These are phyloP conservation scores for Fusarium nygamai DNA, from an alignment of 2,329 filamentous ascomycete genomes.

Conservation along the genomic window DNA sequence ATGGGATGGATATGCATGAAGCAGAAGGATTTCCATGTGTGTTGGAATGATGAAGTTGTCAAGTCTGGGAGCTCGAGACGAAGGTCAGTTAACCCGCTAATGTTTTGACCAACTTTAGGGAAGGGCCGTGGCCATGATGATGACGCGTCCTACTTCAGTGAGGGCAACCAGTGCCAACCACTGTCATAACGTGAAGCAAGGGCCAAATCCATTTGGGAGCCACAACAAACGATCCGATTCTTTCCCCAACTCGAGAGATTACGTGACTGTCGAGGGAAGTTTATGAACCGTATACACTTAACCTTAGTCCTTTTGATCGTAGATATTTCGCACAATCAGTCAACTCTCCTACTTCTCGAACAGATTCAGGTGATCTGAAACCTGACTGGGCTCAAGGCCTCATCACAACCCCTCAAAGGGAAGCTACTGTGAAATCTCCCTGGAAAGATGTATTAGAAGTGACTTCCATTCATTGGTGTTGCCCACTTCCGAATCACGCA, in stretches of 20 bases:
- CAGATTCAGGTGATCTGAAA: too few species aligned
- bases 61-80: neutral
- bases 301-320: neutral
- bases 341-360: rapidly evolving
- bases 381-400: rapidly evolving
- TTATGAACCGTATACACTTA: neutral
- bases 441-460: neutral
- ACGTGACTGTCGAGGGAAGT: rapidly evolving
- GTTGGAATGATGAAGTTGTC: neutral
- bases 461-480: neutral
- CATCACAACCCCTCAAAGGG: rapidly evolving
- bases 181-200: rapidly evolving
- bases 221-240: neutral
- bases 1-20: neutral
- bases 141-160: rapidly evolving
- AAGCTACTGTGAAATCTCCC: rapidly evolving
- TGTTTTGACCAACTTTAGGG: too few species aligned
- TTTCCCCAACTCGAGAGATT: rapidly evolving
- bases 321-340: rapidly evolving
- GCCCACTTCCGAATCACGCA: rapidly evolving
- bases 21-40: neutral
- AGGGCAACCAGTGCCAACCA: neutral
- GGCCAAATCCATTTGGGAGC: neutral
- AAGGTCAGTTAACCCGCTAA: neutral
- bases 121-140: neutral